A percentile compares a stretch with the other conserved stretches of the same genome.
These are phyloP conservation scores for Cryptosporidium sp. DNA, from an alignment of 169 alveolate genomes.

Conservation along the genomic window DNA sequence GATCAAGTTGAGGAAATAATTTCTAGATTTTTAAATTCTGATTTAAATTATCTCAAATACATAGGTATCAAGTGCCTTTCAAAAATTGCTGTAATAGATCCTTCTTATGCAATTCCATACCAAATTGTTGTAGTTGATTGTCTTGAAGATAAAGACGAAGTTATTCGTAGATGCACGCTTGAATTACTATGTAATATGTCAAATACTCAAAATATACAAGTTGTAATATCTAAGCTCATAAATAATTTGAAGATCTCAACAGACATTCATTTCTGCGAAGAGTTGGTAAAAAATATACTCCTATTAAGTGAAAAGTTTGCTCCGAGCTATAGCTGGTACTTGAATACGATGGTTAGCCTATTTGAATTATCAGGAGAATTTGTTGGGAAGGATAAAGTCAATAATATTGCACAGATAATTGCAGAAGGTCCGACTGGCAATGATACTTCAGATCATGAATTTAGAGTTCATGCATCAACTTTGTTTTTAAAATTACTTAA, in stretches of 20 bases:
- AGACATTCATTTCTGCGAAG: slow-evolving; percentile 88
- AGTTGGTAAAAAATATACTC: slow-evolving; percentile 86
- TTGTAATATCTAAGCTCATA: slow-evolving; percentile 90
- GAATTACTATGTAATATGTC: slow-evolving; percentile 93
- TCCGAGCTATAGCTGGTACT: slow-evolving; percentile 89
- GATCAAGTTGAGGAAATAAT: slow-evolving; percentile 92
- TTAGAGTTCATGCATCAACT: slow-evolving; percentile 48
- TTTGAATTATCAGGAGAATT: slow-evolving; percentile 89
- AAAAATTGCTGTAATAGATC: slow-evolving; percentile 87
- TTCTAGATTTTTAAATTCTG: slow-evolving; percentile 89
- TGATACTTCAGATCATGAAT: slow-evolving; percentile 30
- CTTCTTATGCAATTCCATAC: slow-evolving; percentile 92
- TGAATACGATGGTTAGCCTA: slow-evolving; percentile 87
- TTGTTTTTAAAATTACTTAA: slow-evolving; percentile 4
- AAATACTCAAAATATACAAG: slow-evolving; percentile 92
- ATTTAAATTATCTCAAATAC: slow-evolving; percentile 91
- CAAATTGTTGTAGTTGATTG: slow-evolving; percentile 95
- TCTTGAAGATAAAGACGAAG: slow-evolving; percentile 95
- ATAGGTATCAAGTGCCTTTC: slow-evolving; percentile 93
- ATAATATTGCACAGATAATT: slow-evolving; percentile 85
- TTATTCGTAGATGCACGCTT: slow-evolving; percentile 93
- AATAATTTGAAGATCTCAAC: slow-evolving; percentile 85
- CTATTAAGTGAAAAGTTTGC: slow-evolving; percentile 89
- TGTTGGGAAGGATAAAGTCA: slow-evolving; percentile 84
- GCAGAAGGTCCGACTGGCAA: slow-evolving; percentile 82